These are phyloP conservation scores for Centaurea solstitialis DNA, from an alignment of 129 eudicot genomes.

Conservation along the genomic window DNA sequence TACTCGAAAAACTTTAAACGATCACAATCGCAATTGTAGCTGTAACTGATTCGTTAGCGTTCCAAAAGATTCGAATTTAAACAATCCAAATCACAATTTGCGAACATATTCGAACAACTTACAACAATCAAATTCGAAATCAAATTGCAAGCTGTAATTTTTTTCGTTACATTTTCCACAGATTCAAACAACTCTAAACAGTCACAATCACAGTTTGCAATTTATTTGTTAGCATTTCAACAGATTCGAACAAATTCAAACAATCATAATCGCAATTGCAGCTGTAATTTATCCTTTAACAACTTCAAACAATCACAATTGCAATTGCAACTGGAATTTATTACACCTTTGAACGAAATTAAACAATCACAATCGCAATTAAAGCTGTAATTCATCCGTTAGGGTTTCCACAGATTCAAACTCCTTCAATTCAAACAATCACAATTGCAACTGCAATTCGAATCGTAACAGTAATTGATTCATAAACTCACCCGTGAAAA, in stretches of 20 bases:
- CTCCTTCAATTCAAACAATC: not conserved
- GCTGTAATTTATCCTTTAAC: not conserved
- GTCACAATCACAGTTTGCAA: not conserved
- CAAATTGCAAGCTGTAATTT: too few relatives aligned
- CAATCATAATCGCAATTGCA: not conserved
- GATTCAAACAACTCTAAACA: not conserved
- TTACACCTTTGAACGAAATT: not conserved
- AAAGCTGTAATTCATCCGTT: not conserved
- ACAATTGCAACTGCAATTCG: too few relatives aligned
- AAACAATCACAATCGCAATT: not conserved
- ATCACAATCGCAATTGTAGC: too few relatives aligned
- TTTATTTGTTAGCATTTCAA: not conserved
- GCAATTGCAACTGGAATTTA: too few relatives aligned
- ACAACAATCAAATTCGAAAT: not conserved
- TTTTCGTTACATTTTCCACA: not conserved
- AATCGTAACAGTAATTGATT: not conserved
- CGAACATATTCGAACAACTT: too few relatives aligned
- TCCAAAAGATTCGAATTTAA: too few relatives aligned
- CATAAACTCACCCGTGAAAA: conserved; percentile 53
- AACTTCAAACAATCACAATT: not conserved
- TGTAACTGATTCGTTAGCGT: too few relatives aligned
- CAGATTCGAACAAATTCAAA: not conserved
- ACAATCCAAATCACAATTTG: too few relatives aligned
- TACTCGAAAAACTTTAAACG: not conserved
- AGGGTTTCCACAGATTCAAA: not conserved